Evolutionary conservation across 1,139 yeast species (phyloP), one percentile per base, ranked within the genome.

Genomic region (Kodamaea derodonti): DNA sequence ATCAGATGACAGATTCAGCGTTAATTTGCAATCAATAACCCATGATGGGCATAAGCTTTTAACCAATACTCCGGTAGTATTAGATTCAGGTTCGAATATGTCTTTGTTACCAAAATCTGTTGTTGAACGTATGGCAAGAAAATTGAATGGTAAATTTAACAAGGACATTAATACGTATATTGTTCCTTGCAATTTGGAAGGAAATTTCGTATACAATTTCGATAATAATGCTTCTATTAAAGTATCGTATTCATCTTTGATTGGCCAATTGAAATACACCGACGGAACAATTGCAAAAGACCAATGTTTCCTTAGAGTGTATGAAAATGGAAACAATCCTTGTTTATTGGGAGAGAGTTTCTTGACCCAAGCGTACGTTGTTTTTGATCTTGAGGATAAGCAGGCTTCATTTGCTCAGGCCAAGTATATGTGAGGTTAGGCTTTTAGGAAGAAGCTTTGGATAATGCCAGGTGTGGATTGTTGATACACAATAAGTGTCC

Each of bases 291-390:
- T 27, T 7, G 29, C 25, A 20, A 17, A 14, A 14, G 20, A 27
- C 15, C 16, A 26, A 13, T 20, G 20, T 26, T 27, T 13, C 24
- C 20, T 31, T 12, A 20, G 13, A 17, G 34, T 31, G n/a, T 20
- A 9, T 13, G 8, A 13, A 4, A 18, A 22, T 13, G 22, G 17
- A 11, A 14, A n/a, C 4, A 27, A 14, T 14, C 27, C 30, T 23
- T 30, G 24, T 24, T 26, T 50, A 16, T 49, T 58, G 38, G 65
- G 66, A 20, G 61, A 56, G 35, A 52, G 54, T 41, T 58, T 60
- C 39, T 54, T 60, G 48, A 51, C 64, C 45, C 41, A 41, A 28
- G 60, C 61, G 7, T 58, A 60, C 41, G 48, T 56, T 28, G 54
- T 53, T 24, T 59, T 52, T 41, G 58, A 60, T 34, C 51, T 59